Conservation (phyloP, 495 filamentous ascomycete genomes). For the Hypoxylon perforatum region DNA sequence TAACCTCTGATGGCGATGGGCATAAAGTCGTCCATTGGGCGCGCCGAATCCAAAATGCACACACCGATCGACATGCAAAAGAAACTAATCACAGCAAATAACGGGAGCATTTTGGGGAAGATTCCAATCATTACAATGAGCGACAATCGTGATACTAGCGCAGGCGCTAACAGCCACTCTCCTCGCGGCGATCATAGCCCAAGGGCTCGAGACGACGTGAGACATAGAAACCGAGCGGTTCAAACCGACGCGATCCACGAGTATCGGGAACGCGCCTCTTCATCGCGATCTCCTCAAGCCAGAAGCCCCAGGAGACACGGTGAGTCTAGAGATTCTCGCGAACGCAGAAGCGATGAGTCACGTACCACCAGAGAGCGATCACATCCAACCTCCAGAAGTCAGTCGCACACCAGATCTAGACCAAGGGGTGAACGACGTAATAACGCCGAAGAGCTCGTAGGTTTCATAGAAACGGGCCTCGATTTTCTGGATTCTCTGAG, state of each 20-base stretch:
- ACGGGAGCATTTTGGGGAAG: constrained; percentile 33
- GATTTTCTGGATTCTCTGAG: too few species aligned
- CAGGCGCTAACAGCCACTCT: background rate
- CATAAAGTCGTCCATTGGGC: too few species aligned
- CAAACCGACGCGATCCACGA: background rate
- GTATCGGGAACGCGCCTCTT: background rate
- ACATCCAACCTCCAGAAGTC: too few species aligned
- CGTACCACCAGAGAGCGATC: background rate
- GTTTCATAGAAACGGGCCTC: too few species aligned
- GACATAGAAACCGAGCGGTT: background rate
- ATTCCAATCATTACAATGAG: constrained; percentile 27
- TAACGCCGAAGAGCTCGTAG: too few species aligned
- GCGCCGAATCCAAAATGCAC: too few species aligned
- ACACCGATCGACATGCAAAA: constrained; percentile 6
- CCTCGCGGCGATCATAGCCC: background rate
- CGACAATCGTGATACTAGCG: background rate
- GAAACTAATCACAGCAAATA: constrained; percentile 18
- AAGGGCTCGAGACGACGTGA: background rate
- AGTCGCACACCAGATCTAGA: too few species aligned
- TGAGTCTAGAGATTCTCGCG: background rate
- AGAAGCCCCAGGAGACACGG: background rate
- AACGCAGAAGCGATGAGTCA: background rate
- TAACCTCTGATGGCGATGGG: too few species aligned
- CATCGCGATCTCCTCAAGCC: constrained; percentile 33
- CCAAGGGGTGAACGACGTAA: too few species aligned